These are phyloP conservation scores for Sporopachydermia lactativora DNA, from an alignment of 805 yeast genomes.

Conservation along the genomic window DNA sequence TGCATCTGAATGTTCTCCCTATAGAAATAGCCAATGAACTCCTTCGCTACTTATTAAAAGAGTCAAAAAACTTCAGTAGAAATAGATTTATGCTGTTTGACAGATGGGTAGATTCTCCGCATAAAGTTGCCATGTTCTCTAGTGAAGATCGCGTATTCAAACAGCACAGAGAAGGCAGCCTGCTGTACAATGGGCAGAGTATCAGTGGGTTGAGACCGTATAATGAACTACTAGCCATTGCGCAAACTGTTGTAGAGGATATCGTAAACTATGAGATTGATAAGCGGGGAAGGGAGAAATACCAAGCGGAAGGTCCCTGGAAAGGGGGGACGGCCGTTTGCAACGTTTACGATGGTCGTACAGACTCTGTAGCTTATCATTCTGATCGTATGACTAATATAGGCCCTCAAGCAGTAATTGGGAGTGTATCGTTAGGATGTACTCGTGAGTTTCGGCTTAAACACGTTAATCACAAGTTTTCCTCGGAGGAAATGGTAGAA, in stretches of 20 bases:
- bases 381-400: constrained; percentile 59
- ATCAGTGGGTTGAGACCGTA: constrained; percentile 20
- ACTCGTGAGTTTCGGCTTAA: constrained; percentile 53
- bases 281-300: constrained; percentile 20
- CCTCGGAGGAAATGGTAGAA: background rate
- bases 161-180: constrained; percentile 10
- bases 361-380: constrained; percentile 55
- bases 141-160: constrained; percentile 10
- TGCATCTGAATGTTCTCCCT: constrained; percentile 40
- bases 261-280: constrained; percentile 25
- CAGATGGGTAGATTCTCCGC: constrained; percentile 45
- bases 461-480: constrained; percentile 20
- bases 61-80: constrained; percentile 24
- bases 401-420: constrained; percentile 61
- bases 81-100: constrained; percentile 50
- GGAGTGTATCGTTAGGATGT: constrained; percentile 55
- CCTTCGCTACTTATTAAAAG: constrained; percentile 27
- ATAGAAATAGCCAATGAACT: constrained; percentile 30
- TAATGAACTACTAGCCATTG: constrained; percentile 26
- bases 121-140: constrained; percentile 28
- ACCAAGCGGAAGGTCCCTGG: constrained; percentile 33
- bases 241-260: constrained; percentile 26
- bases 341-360: constrained; percentile 37
- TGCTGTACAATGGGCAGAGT: constrained; percentile 26
- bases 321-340: constrained; percentile 37